phyloP scores from a whole-genome alignment of 2,329 filamentous ascomycete genomes.

The Mollisia scopiformis region DNA sequence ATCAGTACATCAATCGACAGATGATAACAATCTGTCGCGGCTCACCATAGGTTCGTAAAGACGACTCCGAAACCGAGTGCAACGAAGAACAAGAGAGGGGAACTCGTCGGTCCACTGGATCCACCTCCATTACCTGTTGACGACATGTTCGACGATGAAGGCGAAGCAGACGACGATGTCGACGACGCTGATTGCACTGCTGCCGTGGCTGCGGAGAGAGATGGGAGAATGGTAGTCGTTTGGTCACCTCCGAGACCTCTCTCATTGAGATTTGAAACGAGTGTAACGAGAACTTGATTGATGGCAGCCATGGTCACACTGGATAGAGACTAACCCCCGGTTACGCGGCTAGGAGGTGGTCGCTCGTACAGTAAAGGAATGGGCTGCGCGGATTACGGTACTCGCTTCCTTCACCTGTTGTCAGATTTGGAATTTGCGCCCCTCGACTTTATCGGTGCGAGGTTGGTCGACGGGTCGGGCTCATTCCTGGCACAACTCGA shows the following conservation, averaged over 20 bases:
- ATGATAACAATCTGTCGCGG: conserved; percentile 18
- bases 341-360: conserved; percentile 3
- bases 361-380: conserved; percentile 10
- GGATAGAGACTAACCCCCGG: neutral
- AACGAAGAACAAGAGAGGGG: conserved; percentile 87
- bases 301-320: conserved; percentile 29
- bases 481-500: neutral
- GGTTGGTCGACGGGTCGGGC: neutral
- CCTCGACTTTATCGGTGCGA: neutral
- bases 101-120: conserved; percentile 58
- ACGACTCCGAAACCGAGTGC: conserved; percentile 96
- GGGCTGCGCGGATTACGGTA: conserved; percentile 12
- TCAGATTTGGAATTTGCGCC: neutral
- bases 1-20: conserved; percentile 30
- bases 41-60: conserved; percentile 97
- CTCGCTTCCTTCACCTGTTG: neutral
- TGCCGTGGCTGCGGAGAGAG: neutral
- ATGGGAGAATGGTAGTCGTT: conserved; percentile 18
- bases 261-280: conserved; percentile 15
- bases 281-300: conserved; percentile 28
- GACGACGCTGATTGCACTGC: conserved; percentile 14
- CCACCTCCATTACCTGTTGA: conserved; percentile 17
- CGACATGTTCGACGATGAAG: conserved; percentile 28
- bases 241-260: conserved; percentile 20
- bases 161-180: conserved; percentile 3